Evolutionary conservation across 768 basidiomycete species (phyloP).

Genomic region (Lactarius deliciosus): DNA sequence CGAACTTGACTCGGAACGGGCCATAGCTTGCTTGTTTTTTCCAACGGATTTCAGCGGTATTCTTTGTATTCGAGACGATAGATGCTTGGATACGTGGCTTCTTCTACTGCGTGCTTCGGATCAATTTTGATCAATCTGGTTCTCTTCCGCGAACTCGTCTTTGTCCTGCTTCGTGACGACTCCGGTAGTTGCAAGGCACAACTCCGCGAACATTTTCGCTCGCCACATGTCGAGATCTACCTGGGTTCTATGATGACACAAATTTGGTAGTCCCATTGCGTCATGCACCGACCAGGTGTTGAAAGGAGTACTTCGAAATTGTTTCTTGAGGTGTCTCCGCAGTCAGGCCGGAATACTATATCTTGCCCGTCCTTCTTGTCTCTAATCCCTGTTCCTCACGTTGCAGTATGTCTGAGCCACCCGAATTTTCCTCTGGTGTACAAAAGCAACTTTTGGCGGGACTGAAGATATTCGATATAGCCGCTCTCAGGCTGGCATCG

Average conservation of each 20-base stretch:
- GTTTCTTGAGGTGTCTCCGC: slow-evolving; percentile 6
- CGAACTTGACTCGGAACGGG: too few relatives aligned
- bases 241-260: background rate
- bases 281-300: background rate
- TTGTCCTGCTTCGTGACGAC: too few relatives aligned
- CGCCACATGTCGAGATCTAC: background rate
- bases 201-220: background rate
- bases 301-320: background rate
- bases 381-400: too few relatives aligned
- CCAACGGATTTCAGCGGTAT: too few relatives aligned
- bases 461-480: slow-evolving; percentile 12
- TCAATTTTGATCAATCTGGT: too few relatives aligned
- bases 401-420: too few relatives aligned
- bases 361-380: background rate
- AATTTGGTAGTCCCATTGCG: slow-evolving; percentile 16
- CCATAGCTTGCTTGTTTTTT: too few relatives aligned
- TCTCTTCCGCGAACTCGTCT: too few relatives aligned
- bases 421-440: background rate
- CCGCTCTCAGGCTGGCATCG: background rate
- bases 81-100: too few relatives aligned
- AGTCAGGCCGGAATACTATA: background rate
- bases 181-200: background rate
- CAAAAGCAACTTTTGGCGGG: slow-evolving; percentile 13
- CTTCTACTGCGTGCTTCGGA: too few relatives aligned
- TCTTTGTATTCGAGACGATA: too few relatives aligned